Evolutionary conservation across 805 yeast species (phyloP).

Genomic region (Wickerhamomyces silvicola): DNA sequence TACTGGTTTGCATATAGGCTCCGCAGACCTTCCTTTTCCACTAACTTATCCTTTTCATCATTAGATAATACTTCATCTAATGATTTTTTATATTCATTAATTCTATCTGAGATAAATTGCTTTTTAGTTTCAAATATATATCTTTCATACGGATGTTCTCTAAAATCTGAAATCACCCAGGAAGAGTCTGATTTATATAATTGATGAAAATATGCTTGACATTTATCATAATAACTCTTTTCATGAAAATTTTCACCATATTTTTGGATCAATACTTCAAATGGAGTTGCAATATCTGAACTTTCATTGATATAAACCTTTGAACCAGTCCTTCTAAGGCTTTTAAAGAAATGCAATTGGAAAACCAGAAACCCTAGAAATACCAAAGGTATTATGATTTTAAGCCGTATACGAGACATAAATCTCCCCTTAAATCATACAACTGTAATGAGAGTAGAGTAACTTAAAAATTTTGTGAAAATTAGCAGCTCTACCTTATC

Average conservation of each 20-base stretch:
- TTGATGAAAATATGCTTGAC: constrained; percentile 24
- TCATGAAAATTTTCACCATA: constrained; percentile 1
- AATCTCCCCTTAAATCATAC: too few species aligned
- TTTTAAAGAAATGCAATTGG: constrained; percentile 2
- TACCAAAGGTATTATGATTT: too few species aligned
- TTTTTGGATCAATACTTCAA: background rate
- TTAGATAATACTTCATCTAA: too few species aligned
- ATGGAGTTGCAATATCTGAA: background rate
- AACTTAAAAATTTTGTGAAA: too few species aligned
- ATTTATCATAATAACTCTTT: constrained; percentile 17
- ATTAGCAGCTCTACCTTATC: too few species aligned
- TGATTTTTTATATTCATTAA: constrained; percentile 11
- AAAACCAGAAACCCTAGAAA: background rate
- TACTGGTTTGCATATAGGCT: constrained; percentile 11
- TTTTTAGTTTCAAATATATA: constrained; percentile 17
- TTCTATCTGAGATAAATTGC: constrained; percentile 9
- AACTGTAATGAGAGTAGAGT: too few species aligned
- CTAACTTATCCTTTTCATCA: constrained; percentile 10
- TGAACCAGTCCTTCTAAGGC: background rate
- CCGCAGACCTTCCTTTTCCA: constrained; percentile 10
- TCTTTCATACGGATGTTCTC: constrained; percentile 12
- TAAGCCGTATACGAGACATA: too few species aligned
- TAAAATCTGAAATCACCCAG: constrained; percentile 19
- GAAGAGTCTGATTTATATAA: constrained; percentile 14
- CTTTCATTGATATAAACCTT: constrained; percentile 2